Base-by-base conservation (phyloP, 345 rosid genomes). In the Adansonia digitata region DNA sequence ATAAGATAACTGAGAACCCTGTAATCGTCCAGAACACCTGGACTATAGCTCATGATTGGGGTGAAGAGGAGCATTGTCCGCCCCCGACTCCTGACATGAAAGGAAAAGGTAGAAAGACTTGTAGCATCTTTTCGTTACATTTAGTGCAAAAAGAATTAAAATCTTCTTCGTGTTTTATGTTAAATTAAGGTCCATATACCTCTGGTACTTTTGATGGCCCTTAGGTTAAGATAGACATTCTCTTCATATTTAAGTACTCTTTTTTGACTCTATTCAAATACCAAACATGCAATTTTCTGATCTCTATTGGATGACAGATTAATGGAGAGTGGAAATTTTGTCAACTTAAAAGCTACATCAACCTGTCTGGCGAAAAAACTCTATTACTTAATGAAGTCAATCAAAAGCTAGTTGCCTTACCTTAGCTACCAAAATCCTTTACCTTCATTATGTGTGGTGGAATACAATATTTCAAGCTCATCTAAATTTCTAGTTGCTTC, bases 21-120 rank as follows among this genome's bases (percentile, higher is more conserved):
- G 98, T 93, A 39, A 95, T 95, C 73, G 98, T 95, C 75, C 99
- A 91, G 81, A 95, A 95, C 81, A 93, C 97, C 42, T 95, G 99
- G 99, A 95, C 90, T 53, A 83, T 78, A 71, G 88, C 91, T 83
- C 97, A 82, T 84, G 98, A 93, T 72, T 95, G 99, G 99, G 99
- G 97, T 27, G 88, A 81, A 35, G 99, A 95, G 89, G 98, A 90
- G 79, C 98, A 98, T 0, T 95, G 99, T 80, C 99, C 99, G 7
- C 82, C 92, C 56, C 88, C 92, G 73, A 74, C 85, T 76, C 86
- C 97, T 46, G 94, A 89, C 75, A 85, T 88, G 73, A 87, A 73
- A 75, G 85, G 82, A 81, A 95, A 90, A 93, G 97, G 97, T 92
- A 79, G 42, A 31, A 60, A 10, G 39, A 35, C 40, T 18, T 49